A percentile compares a stretch with the other conserved stretches of the same genome.
Evolutionary conservation across 305 asterid genomes (phyloP).

Genomic region (Fraxinus platypoda): DNA sequence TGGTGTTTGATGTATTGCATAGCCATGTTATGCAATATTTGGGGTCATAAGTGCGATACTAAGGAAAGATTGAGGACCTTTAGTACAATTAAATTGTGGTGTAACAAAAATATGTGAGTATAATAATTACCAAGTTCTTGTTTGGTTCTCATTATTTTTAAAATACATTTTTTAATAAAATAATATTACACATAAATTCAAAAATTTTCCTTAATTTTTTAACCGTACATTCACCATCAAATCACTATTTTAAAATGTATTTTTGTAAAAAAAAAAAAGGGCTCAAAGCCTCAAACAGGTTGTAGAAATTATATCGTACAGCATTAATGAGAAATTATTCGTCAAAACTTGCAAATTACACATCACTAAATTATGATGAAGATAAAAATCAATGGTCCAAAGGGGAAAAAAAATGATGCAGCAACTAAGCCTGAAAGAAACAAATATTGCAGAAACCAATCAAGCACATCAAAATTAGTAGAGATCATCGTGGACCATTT

Average conservation of each 20-base stretch:
- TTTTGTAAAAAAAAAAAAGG: too few species aligned
- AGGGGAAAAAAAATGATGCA: not conserved
- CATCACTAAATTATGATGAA: constrained; percentile 14
- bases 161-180: too few species aligned
- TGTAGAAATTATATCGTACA: constrained; percentile 16
- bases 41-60: not conserved
- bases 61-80: not conserved
- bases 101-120: not conserved
- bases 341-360: constrained; percentile 13
- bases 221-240: too few species aligned
- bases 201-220: too few species aligned
- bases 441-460: not conserved
- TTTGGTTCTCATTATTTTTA: too few species aligned
- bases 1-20: not conserved
- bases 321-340: constrained; percentile 14
- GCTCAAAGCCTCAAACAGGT: too few species aligned
- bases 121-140: too few species aligned
- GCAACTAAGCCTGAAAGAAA: not conserved
- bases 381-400: not conserved
- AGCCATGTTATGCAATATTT: not conserved
- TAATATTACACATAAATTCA: too few species aligned
- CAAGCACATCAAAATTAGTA: not conserved
- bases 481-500: constrained; percentile 17
- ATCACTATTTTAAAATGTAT: too few species aligned
- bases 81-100: not conserved